Base-by-base conservation (phyloP, 164 flowering plant species). In the Annona cherimola region DNA sequence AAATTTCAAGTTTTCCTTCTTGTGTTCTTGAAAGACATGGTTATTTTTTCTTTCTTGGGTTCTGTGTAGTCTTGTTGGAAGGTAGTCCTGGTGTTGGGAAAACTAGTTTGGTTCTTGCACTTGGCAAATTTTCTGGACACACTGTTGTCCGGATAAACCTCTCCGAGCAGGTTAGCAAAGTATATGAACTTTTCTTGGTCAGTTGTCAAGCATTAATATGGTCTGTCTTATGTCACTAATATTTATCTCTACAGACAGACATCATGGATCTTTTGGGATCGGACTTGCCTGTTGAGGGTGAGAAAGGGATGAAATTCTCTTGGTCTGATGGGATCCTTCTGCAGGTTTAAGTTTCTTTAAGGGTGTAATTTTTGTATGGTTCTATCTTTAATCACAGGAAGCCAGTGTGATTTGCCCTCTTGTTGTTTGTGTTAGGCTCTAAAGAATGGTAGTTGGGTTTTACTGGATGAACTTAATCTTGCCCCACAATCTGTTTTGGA, bases 51-150 rank as follows among this genome's bases (percentile, higher is more conserved):
- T 41, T 42, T 68, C 45, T 69, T 66, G 69, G 6, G 41, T 61
- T 8, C n/a, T 45, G 11, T 11, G 40, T 70, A 94, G 97, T 96
- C 59, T 75, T 96, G 67, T 73, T 96, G 84, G 98, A 96, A 84
- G 99, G 99, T 59, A 96, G 99, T 73, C 98, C 99, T 16, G 99
- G 99, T 45, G 99, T 96, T 77, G 99, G 99, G 50, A 96, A 96
- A 81, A 96, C 99, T 42, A 96, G 99, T 81, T 81, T 96, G 67
- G 76, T 96, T 74, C 82, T 83, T 71, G 95, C 97, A 41, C 74
- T 96, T 69, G 98, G 94, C n/a, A 83, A 87, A 61, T 87, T 77
- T 84, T 92, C 98, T 63, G 99, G 98, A 70, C 96, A 96, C 68
- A 83, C 73, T 40, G 98, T 93, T 76, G 98, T 96, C 11, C 84